Evolutionary conservation across 306 rosid species (phyloP).

Genomic region (Trifolium pratense): DNA sequence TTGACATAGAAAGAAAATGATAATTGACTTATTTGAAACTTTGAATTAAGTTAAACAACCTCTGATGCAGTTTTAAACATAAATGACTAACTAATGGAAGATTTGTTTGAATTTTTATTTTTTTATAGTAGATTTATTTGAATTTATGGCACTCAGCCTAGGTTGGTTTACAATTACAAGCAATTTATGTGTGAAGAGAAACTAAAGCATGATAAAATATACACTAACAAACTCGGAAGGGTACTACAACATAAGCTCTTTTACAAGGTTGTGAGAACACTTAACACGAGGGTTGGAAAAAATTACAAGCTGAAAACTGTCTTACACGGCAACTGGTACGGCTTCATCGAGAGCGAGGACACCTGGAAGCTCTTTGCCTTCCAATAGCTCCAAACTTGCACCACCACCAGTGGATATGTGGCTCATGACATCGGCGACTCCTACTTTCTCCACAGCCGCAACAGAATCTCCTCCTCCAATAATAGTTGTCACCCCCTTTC

Average conservation of each 20-base stretch:
- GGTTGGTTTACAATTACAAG: constrained; percentile 54
- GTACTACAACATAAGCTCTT: constrained; percentile 59
- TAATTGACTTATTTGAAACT: no score
- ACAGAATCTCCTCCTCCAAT: constrained; percentile 99
- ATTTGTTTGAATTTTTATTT: no score
- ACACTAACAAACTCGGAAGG: constrained; percentile 55
- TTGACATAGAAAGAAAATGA: no score
- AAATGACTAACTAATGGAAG: no score
- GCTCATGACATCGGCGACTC: constrained; percentile 95
- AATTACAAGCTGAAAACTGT: constrained; percentile 44
- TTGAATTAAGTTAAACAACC: no score
- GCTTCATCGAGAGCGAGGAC: constrained; percentile 98
- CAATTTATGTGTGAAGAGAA: constrained; percentile 47
- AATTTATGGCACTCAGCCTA: constrained; percentile 50
- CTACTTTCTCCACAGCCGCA: constrained; percentile 98
- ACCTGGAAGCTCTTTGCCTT: constrained; percentile 98
- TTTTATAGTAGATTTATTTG: no score
- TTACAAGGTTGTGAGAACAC: constrained; percentile 52
- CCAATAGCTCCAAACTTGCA: constrained; percentile 98
- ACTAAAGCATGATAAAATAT: constrained; percentile 56
- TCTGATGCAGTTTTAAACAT: no score
- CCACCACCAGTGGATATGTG: constrained; percentile 99
- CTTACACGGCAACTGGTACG: constrained; percentile 74
- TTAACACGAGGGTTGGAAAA: constrained; percentile 42
- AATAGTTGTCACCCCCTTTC: constrained; percentile 96